Percentiles rank a stretch among this genome's conserved stretches.
phyloP scores from a whole-genome alignment of 148 eudicot species.

The Spergularia marina region DNA sequence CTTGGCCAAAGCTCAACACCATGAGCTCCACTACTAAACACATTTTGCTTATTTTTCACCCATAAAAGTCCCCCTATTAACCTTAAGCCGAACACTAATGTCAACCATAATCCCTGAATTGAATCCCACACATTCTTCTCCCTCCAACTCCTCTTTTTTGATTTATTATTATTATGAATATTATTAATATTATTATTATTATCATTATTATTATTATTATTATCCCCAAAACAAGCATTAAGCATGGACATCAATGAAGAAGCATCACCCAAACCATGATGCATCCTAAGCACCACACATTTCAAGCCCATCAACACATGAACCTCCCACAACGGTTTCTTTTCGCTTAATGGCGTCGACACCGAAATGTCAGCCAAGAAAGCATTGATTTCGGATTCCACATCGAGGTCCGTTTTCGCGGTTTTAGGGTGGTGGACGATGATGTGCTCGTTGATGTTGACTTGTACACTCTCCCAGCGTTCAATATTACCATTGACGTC shows the following conservation, averaged over 20 bases:
- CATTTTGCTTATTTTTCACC: constrained; percentile 47
- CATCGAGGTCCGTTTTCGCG: background rate
- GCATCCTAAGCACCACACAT: constrained; percentile 53
- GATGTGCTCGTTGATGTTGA: constrained; percentile 59
- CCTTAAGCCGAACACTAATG: constrained; percentile 34
- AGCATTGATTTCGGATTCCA: constrained; percentile 41
- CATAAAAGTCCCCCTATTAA: constrained; percentile 44
- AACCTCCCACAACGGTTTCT: constrained; percentile 74
- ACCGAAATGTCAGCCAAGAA: constrained; percentile 50
- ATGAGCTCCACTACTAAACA: no score
- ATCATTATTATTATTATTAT: no score
- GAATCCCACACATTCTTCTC: constrained; percentile 27
- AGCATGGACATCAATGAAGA: constrained; percentile 66
- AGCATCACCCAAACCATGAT: constrained; percentile 76
- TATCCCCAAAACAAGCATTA: constrained; percentile 26
- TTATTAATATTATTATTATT: no score
- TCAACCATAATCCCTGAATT: constrained; percentile 42
- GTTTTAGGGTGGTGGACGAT: constrained; percentile 15
- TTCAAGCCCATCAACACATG: constrained; percentile 53
- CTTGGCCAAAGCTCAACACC: constrained; percentile 41
- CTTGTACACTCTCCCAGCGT: constrained; percentile 41
- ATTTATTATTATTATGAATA: no score
- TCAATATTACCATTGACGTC: constrained; percentile 38
- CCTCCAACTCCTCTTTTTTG: background rate
- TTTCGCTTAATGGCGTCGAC: constrained; percentile 41